Conservation (phyloP, 192 early-diverging fungal species). For the Umbelopsis sp. region DNA sequence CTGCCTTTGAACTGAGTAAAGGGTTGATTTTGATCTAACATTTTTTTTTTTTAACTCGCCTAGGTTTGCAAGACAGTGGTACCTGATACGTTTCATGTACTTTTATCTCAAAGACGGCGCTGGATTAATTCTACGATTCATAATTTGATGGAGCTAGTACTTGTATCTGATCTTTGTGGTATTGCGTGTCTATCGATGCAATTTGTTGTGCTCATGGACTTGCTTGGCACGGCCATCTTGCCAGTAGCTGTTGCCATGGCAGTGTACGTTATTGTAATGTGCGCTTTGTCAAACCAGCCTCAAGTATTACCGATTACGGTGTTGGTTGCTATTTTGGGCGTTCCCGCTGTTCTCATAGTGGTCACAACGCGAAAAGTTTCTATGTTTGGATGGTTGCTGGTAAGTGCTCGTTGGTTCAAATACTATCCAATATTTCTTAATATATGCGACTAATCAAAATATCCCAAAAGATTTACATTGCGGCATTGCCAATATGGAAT, state of each 20-base stretch:
- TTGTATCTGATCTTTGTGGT: constrained; percentile 84
- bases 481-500: constrained; percentile 89
- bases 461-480: constrained; percentile 53
- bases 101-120: constrained; percentile 82
- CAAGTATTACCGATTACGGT: constrained; percentile 65
- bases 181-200: constrained; percentile 84
- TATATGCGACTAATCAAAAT: no score
- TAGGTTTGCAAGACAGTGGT: constrained; percentile 71
- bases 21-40: no score
- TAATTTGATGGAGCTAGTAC: constrained; percentile 83
- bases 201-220: constrained; percentile 66
- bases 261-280: constrained; percentile 45
- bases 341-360: constrained; percentile 84
- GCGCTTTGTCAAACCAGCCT: constrained; percentile 33
- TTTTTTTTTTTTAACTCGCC: no score
- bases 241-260: constrained; percentile 65
- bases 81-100: constrained; percentile 68
- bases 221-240: constrained; percentile 67
- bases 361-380: constrained; percentile 76
- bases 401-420: background rate
- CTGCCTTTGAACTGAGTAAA: no score
- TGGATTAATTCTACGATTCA: constrained; percentile 95
- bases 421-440: no score
- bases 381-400: constrained; percentile 86
- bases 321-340: constrained; percentile 73